phyloP scores from a whole-genome alignment of 257 asterid species.

The Agastache rugosa region DNA sequence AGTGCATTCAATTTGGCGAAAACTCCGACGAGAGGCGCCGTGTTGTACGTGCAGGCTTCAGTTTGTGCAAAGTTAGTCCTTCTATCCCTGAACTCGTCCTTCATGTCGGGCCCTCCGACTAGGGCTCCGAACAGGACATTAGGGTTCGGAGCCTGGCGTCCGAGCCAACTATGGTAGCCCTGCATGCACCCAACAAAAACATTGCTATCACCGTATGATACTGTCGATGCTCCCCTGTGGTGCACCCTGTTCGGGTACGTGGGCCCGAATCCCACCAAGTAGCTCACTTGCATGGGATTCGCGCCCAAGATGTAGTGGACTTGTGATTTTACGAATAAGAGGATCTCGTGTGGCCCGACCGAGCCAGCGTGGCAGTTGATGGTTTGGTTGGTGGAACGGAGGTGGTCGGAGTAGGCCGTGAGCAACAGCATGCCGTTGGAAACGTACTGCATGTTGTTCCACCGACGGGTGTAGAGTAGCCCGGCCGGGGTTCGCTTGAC shows the following conservation, averaged over 20 bases:
- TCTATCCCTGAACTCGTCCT: conserved; percentile 57
- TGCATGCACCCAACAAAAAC: conserved; percentile 75
- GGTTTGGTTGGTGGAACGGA: conserved; percentile 42
- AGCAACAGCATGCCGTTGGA: conserved; percentile 53
- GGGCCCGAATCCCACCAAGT: conserved; percentile 74
- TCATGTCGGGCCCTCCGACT: conserved; percentile 74
- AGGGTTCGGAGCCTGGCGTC: conserved; percentile 54
- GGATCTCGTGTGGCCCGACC: conserved; percentile 40
- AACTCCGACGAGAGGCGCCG: conserved; percentile 78
- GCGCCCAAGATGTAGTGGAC: conserved; percentile 68
- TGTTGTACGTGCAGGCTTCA: conserved; percentile 85
- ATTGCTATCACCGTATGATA: conserved; percentile 47
- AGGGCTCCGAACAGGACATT: conserved; percentile 68
- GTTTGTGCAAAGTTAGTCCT: conserved; percentile 70
- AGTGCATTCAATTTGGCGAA: conserved; percentile 56
- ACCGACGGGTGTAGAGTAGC: conserved; percentile 60
- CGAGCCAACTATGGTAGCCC: conserved; percentile 69
- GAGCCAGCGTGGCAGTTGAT: conserved; percentile 46
- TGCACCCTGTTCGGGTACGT: conserved; percentile 61
- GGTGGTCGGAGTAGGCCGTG: conserved; percentile 61
- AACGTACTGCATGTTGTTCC: conserved; percentile 89
- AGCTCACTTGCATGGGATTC: conserved; percentile 68
- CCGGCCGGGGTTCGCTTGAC: conserved; percentile 64
- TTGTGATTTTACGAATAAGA: conserved; percentile 58
- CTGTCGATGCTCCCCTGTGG: conserved; percentile 73